Evolutionary conservation across 495 filamentous ascomycete genomes (phyloP).

Genomic region (Evansstolkia leycettana): DNA sequence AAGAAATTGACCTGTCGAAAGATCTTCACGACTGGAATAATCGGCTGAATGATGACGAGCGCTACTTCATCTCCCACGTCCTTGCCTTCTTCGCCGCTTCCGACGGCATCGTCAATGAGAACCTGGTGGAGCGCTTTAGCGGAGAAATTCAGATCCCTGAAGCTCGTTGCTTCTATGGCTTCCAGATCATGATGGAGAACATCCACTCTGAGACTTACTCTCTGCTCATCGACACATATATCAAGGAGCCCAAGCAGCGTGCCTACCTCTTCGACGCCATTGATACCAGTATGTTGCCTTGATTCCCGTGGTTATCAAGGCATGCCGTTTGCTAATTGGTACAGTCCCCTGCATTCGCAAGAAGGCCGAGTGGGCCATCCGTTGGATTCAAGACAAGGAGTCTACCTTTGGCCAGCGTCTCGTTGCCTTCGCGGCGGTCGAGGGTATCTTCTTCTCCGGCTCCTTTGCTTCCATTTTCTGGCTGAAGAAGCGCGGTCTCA

Average conservation of each 20-base stretch:
- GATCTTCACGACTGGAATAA: slow-evolving; percentile 99
- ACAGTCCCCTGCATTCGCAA: slow-evolving; percentile 85
- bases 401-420: slow-evolving; percentile 93
- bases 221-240: slow-evolving; percentile 97
- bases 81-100: slow-evolving; percentile 99
- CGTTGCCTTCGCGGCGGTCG: slow-evolving; percentile 93
- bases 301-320: neutral
- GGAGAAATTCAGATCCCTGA: slow-evolving; percentile 95
- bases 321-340: slow-evolving; percentile 14
- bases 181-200: slow-evolving; percentile 99
- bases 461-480: slow-evolving; percentile 99
- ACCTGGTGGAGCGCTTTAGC: slow-evolving; percentile 94
- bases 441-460: slow-evolving; percentile 99
- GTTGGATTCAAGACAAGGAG: slow-evolving; percentile 84
- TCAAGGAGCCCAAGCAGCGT: slow-evolving; percentile 95
- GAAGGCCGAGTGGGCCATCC: slow-evolving; percentile 96
- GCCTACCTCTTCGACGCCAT: slow-evolving; percentile 96
- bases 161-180: slow-evolving; percentile 99
- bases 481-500: slow-evolving; percentile 99
- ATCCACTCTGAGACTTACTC: slow-evolving; percentile 99
- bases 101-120: slow-evolving; percentile 99
- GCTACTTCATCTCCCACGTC: slow-evolving; percentile 95
- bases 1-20: slow-evolving; percentile 98
- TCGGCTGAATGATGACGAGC: slow-evolving; percentile 89
- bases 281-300: slow-evolving; percentile 64